Percentiles rank a stretch among this genome's conserved stretches.
phyloP scores from a whole-genome alignment of 495 filamentous ascomycete genomes.

The Annulohypoxylon maeteangense region DNA sequence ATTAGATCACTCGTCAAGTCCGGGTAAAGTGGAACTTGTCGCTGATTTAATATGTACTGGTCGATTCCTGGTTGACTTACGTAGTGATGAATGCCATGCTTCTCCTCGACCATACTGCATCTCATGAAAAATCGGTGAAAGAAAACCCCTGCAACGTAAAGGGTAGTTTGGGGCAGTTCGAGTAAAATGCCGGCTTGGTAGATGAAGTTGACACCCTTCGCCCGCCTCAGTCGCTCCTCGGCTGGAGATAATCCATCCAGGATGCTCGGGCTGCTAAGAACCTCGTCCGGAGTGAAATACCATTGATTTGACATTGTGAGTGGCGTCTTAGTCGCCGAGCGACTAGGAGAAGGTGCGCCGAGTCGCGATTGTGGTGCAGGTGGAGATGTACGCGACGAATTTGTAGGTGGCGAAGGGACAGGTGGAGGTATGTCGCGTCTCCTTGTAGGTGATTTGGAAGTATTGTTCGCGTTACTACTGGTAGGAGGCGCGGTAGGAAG shows the following conservation, averaged over 20 bases:
- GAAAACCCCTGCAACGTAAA: slow-evolving; percentile 91
- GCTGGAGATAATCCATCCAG: slow-evolving; percentile 80
- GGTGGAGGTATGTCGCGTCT: slow-evolving; percentile 64
- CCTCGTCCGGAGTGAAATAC: slow-evolving; percentile 87
- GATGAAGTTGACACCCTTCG: slow-evolving; percentile 96
- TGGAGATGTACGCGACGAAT: slow-evolving; percentile 61
- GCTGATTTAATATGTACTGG: background rate
- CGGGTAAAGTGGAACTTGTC: background rate
- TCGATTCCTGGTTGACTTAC: slow-evolving; percentile 57
- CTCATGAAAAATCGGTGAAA: slow-evolving; percentile 97
- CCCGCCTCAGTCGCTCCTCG: slow-evolving; percentile 79
- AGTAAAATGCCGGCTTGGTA: slow-evolving; percentile 92
- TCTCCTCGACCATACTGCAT: slow-evolving; percentile 74
- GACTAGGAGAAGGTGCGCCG: slow-evolving; percentile 53
- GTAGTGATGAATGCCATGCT: slow-evolving; percentile 83
- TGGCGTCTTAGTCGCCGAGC: slow-evolving; percentile 41
- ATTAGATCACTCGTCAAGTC: background rate
- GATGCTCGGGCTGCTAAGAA: slow-evolving; percentile 82
- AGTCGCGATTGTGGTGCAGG: slow-evolving; percentile 57
- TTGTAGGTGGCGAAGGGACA: slow-evolving; percentile 62
- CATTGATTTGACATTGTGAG: slow-evolving; percentile 71
- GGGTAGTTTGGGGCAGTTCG: slow-evolving; percentile 88
- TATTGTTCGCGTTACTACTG: slow-evolving; percentile 40
- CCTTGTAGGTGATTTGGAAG: slow-evolving; percentile 57
- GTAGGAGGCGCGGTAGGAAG: slow-evolving; percentile 45